Base-by-base conservation (phyloP, 2,329 filamentous ascomycete species). In the Ophiostoma sp. region DNA sequence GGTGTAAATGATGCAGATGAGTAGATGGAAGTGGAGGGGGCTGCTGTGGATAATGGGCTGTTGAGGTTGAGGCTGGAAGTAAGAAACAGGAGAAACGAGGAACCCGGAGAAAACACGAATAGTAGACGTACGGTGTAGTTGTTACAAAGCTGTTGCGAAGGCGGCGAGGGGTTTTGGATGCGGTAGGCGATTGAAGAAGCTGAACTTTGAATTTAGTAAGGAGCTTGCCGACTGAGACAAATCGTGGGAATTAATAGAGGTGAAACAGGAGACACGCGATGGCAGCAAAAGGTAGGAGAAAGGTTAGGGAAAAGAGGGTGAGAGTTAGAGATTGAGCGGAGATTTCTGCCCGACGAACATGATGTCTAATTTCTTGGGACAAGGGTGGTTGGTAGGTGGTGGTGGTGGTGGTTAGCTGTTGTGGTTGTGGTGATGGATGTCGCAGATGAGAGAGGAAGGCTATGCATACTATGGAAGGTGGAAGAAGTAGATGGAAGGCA, bases 201-300 rank as follows among this genome's bases (percentile, higher is more conserved):
- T 62, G 57, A 11, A 33, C 27, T 11, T 41, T 41, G 57, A 20
- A 5, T 62, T 62, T 33, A 62, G 57, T 17, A 65, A 39, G 62
- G 62, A 65, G 20, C 36, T 27, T 10, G 62, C n/a, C 62, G 62
- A 11, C 20, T 65, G 35, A 65, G n/a, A 15, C 33, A 35, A 20
- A 65, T 39, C 20, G n/a, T n/a, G 62, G 23, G 20, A 65, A n/a
- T 64, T 20, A 39, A 23, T 5, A 23, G 35, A 65, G 35, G n/a
- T 65, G 35, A 65, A 39, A 65, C 62, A 65, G 62, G 62, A 41
- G 62, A 39, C 33, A 65, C 4, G n/a, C n/a, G 62, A 39, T 23
- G 35, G 35, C 20, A 39, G 20, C 17, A 20, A n/a, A 48, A n/a
- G 7, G 44, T 48, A 48, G 17, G 44, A 48, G 17, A 48, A 48